phyloP scores from a whole-genome alignment of 495 filamentous ascomycete species.

The Lineolata rhizophorae region DNA sequence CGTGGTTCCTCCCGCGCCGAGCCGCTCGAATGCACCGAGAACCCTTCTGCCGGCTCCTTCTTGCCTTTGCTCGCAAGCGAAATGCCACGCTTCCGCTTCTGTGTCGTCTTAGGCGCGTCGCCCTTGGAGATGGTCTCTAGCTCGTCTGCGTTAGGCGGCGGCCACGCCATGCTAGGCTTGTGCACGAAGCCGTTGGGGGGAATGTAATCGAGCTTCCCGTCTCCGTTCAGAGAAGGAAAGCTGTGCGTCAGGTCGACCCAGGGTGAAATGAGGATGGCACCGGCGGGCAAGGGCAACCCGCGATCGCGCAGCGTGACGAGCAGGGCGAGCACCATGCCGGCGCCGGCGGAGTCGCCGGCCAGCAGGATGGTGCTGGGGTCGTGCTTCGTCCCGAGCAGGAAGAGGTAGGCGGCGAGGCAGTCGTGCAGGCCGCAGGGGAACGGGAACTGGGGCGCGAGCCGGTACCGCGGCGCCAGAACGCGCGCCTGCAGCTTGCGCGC shows the following conservation, averaged over 20 bases:
- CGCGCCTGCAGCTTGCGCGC: constrained; percentile 79
- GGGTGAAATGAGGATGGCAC: constrained; percentile 73
- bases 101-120: constrained; percentile 1
- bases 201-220: constrained; percentile 64
- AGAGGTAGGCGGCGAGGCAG: constrained; percentile 69
- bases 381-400: constrained; percentile 51
- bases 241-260: constrained; percentile 92
- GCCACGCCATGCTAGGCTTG: constrained; percentile 66
- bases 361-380: constrained; percentile 56
- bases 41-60: constrained; percentile 13
- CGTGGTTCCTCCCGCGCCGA: no score
- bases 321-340: constrained; percentile 63
- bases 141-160: constrained; percentile 68
- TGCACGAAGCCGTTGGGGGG: constrained; percentile 71
- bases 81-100: constrained; percentile 3
- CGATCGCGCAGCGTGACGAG: constrained; percentile 64
- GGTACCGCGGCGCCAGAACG: constrained; percentile 72
- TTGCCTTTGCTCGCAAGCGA: constrained; percentile 17
- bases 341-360: constrained; percentile 82
- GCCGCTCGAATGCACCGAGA: constrained; percentile 5
- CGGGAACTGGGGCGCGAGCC: constrained; percentile 79
- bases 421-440: constrained; percentile 85
- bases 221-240: constrained; percentile 64
- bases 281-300: constrained; percentile 61
- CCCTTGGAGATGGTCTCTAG: constrained; percentile 16